Conservation (phyloP, 2,329 filamentous ascomycete genomes). For the Scytalidium lignicola region DNA sequence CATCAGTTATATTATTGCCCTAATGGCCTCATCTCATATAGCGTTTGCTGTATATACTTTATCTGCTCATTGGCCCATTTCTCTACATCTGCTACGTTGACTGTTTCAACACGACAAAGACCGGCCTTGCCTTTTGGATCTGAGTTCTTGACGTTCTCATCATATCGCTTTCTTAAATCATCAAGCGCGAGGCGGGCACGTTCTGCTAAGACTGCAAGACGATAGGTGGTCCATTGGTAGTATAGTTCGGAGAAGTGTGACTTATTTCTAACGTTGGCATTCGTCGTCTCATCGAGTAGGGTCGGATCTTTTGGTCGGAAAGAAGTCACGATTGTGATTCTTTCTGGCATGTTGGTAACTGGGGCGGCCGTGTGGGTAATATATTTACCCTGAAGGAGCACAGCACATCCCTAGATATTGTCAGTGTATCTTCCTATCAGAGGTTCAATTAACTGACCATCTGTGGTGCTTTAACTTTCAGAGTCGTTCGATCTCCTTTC, state of each 20-base stretch:
- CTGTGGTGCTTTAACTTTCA: conserved; percentile 31
- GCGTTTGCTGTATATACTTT: conserved; percentile 25
- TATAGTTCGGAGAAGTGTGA: conserved; percentile 22
- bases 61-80: conserved; percentile 22
- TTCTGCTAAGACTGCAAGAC: conserved; percentile 21
- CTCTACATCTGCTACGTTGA: conserved; percentile 18
- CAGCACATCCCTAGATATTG: conserved; percentile 34
- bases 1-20: background rate
- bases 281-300: conserved; percentile 26
- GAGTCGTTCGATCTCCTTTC: conserved; percentile 37
- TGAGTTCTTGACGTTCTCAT: conserved; percentile 40
- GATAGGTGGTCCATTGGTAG: conserved; percentile 23
- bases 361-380: conserved; percentile 32
- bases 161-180: conserved; percentile 13
- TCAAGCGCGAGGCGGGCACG: conserved; percentile 8
- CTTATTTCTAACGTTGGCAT: conserved; percentile 20
- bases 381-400: conserved; percentile 34
- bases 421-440: conserved; percentile 4
- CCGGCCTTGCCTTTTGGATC: conserved; percentile 99
- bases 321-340: conserved; percentile 35
- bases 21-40: conserved; percentile 41
- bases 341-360: conserved; percentile 28
- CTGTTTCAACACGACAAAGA: conserved; percentile 41
- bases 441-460: conserved; percentile 37
- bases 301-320: conserved; percentile 30